phyloP scores from a whole-genome alignment of 176 grass and related monocot species.

The Microstegium vimineum region DNA sequence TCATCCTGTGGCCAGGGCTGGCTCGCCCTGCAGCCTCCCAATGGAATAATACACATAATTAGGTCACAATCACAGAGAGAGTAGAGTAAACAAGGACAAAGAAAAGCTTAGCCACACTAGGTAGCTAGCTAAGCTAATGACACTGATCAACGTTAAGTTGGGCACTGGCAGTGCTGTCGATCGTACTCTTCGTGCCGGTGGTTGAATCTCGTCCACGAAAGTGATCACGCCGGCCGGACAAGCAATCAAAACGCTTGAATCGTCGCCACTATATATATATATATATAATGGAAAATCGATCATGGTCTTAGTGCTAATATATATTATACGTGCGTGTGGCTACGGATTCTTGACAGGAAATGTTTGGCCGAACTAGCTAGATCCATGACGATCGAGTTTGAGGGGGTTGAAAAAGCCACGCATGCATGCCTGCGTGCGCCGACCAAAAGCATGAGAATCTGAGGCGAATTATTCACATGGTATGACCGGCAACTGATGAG shows the following conservation, averaged over 20 bases:
- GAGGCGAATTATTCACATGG: constrained; percentile 25
- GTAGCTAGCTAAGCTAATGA: not conserved
- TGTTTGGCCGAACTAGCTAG: not conserved
- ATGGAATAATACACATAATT: constrained; percentile 11
- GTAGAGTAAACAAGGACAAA: not conserved
- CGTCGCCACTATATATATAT: not conserved
- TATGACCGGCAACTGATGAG: not conserved
- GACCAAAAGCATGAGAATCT: constrained; percentile 26
- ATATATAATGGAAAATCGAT: not conserved
- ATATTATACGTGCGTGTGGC: not conserved
- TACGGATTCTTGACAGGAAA: constrained; percentile 1
- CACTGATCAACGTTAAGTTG: not conserved
- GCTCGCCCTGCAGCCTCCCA: too few relatives aligned
- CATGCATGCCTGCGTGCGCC: not conserved
- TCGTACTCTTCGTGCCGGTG: not conserved
- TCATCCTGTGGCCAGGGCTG: constrained; percentile 15
- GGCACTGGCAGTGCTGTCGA: not conserved
- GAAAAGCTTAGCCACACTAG: constrained; percentile 7
- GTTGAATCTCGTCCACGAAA: constrained; percentile 33
- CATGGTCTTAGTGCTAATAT: not conserved
- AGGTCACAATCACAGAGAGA: not conserved
- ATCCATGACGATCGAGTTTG: not conserved
- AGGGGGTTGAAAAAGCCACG: not conserved
- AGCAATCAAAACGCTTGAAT: not conserved
- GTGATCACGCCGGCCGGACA: not conserved